A percentile compares a stretch with the other conserved stretches of the same genome.
Evolutionary conservation across 148 eudicot species (phyloP).

Genomic region (Oxyria digyna): DNA sequence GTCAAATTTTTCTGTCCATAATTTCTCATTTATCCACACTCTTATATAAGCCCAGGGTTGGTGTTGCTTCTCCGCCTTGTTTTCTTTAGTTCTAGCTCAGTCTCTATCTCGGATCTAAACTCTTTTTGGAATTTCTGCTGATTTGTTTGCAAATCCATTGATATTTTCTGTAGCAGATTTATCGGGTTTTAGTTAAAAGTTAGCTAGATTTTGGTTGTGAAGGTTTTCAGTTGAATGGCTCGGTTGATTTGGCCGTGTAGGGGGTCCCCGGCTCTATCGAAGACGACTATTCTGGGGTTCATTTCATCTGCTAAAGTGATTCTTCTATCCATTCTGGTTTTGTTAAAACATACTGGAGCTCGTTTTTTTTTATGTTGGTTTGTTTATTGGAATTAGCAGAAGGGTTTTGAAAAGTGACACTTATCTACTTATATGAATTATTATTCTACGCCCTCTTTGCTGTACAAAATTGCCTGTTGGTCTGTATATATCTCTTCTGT

Average conservation of each 20-base stretch:
- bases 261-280: conserved; percentile 39
- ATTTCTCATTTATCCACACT: not conserved
- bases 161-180: not conserved
- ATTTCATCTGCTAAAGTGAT: conserved; percentile 84
- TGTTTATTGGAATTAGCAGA: not conserved
- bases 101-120: conserved; percentile 1
- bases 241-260: conserved; percentile 78
- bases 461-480: not conserved
- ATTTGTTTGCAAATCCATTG: not conserved
- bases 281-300: conserved; percentile 66
- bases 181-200: not conserved
- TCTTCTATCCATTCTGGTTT: conserved; percentile 19
- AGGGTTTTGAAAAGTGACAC: not conserved
- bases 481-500: not conserved
- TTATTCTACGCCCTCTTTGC: not conserved
- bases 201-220: not conserved
- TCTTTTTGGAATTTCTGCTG: not conserved
- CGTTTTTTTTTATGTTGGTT: not conserved
- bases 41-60: conserved; percentile 1
- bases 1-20: conserved; percentile 3
- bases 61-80: conserved; percentile 4
- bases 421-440: not conserved
- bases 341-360: not conserved
- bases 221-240: conserved; percentile 54
- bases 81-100: not conserved